phyloP scores from a whole-genome alignment of 2,329 filamentous ascomycete genomes.

The Colletotrichum sp. region DNA sequence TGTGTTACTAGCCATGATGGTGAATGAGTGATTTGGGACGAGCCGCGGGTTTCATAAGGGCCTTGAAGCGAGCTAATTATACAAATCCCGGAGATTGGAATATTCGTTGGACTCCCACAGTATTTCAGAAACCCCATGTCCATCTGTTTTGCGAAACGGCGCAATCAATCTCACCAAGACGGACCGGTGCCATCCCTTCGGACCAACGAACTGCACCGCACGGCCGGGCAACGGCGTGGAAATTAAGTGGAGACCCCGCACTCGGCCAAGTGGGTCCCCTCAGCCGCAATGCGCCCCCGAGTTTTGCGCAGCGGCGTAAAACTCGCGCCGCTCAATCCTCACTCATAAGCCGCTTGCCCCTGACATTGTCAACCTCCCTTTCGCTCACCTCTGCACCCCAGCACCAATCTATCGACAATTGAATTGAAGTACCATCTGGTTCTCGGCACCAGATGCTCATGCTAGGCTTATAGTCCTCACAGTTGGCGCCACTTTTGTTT shows the following conservation, averaged over 20 bases:
- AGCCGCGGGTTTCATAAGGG: background rate
- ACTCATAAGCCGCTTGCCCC: background rate
- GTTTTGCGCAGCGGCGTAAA: constrained; percentile 17
- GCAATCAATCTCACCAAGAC: background rate
- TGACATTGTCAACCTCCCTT: background rate
- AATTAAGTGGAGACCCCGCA: background rate
- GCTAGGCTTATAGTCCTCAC: background rate
- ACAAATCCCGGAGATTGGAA: accelerated
- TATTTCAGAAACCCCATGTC: background rate
- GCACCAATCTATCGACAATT: background rate
- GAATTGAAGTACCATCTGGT: background rate
- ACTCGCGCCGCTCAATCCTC: background rate
- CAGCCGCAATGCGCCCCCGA: background rate
- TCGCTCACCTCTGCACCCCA: background rate
- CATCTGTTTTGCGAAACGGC: background rate
- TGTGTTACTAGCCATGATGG: background rate
- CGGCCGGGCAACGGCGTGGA: background rate
- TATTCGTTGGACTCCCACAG: accelerated
- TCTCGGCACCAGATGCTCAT: background rate
- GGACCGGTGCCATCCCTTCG: background rate
- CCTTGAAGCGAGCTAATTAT: background rate
- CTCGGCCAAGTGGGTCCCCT: background rate
- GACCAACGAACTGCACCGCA: background rate
- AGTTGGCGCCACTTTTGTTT: background rate
- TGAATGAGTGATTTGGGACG: background rate